Evolutionary conservation across 129 eudicot species (phyloP).

Genomic region (Lactuca sativa): DNA sequence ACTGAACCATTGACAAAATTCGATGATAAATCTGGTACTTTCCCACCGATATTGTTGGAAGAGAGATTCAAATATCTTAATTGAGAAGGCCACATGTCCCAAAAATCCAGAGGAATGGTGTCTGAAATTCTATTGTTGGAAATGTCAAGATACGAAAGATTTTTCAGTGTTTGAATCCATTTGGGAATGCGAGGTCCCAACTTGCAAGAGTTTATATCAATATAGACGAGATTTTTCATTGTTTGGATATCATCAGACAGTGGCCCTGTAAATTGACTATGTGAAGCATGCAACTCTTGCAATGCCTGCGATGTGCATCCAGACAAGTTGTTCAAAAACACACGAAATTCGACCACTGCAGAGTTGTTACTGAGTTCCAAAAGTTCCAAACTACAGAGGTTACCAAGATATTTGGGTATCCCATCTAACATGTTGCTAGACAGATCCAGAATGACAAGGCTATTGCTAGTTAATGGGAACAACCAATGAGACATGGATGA

Average conservation of each 20-base stretch:
- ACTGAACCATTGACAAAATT: no score
- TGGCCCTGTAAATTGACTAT: constrained; percentile 4
- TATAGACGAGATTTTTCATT: no score
- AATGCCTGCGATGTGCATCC: background rate
- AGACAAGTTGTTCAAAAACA: background rate
- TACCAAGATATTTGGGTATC: background rate
- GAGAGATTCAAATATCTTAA: no score
- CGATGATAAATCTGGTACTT: no score
- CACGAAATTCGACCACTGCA: background rate
- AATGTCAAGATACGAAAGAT: background rate
- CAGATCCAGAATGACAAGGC: no score
- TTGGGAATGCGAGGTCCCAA: constrained; percentile 33
- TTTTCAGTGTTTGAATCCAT: constrained; percentile 28
- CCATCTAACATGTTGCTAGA: background rate
- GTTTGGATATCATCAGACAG: background rate
- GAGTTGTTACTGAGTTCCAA: background rate
- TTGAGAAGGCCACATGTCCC: no score
- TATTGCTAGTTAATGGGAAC: no score
- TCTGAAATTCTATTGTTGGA: background rate
- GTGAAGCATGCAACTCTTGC: background rate
- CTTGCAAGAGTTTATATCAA: constrained; percentile 2
- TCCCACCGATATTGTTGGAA: no score
- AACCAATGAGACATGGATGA: no score
- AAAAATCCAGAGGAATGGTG: no score
- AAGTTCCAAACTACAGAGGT: background rate